Evolutionary conservation across 805 yeast species (phyloP).

Genomic region (Candida maris): DNA sequence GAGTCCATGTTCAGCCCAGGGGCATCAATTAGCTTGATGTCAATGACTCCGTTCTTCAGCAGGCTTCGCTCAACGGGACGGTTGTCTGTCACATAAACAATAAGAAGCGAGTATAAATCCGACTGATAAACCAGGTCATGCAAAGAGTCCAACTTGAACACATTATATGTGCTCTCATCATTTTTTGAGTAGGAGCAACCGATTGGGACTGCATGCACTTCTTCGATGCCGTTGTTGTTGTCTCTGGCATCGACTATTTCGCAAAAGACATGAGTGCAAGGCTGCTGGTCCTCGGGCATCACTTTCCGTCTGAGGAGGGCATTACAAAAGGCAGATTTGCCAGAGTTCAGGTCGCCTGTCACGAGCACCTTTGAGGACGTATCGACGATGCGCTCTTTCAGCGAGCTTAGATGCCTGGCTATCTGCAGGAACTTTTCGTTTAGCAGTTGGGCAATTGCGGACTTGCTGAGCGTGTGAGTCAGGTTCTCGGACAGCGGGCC

Average conservation of each 20-base stretch:
- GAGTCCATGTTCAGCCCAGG: constrained; percentile 95
- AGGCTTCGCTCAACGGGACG: constrained; percentile 67
- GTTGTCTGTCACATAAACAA: constrained; percentile 77
- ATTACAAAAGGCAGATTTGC: constrained; percentile 94
- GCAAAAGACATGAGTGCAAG: constrained; percentile 94
- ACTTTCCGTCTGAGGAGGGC: constrained; percentile 74
- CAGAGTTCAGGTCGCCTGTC: constrained; percentile 96
- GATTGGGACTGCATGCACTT: constrained; percentile 85
- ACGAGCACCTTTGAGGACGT: constrained; percentile 90
- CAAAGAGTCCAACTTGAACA: constrained; percentile 50
- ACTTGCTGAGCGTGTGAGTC: constrained; percentile 57
- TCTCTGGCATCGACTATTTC: constrained; percentile 85
- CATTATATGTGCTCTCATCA: constrained; percentile 65
- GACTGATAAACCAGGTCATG: constrained; percentile 69
- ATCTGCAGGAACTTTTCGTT: constrained; percentile 65
- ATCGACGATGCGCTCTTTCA: constrained; percentile 83
- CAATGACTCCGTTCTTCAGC: constrained; percentile 85
- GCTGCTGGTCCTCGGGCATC: constrained; percentile 95
- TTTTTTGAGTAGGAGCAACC: constrained; percentile 46
- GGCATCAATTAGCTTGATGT: constrained; percentile 90
- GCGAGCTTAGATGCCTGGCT: constrained; percentile 60
- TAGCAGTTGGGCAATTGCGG: constrained; percentile 64
- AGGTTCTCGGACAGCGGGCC: constrained; percentile 42
- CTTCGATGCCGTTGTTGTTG: constrained; percentile 66
- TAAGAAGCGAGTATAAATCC: constrained; percentile 67